phyloP scores from a whole-genome alignment of 495 filamentous ascomycete genomes.

The Neurospora intermedia region DNA sequence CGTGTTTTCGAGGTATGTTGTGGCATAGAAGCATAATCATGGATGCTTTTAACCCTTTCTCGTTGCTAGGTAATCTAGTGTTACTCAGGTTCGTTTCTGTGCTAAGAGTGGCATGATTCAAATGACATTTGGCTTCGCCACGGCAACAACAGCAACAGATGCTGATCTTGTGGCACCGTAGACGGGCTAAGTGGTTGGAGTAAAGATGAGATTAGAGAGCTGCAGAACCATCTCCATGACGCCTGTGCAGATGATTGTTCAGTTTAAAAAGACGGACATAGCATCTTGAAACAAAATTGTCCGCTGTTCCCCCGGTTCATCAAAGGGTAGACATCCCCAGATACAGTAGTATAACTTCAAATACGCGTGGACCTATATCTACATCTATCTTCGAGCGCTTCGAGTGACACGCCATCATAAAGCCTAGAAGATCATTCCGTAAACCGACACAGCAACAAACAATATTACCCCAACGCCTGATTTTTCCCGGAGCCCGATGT shows the following conservation, averaged over 20 bases:
- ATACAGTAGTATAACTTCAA: neutral
- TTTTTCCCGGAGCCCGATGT: neutral
- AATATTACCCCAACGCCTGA: neutral
- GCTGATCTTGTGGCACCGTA: neutral
- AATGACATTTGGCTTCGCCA: neutral
- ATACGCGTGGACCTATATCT: neutral
- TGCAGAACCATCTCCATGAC: neutral
- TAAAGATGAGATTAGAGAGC: neutral
- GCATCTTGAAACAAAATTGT: neutral
- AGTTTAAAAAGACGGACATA: neutral
- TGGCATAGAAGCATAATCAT: neutral
- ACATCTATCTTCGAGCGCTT: neutral
- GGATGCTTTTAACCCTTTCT: neutral
- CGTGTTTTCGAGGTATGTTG: neutral
- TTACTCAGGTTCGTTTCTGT: neutral
- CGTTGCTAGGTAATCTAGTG: neutral
- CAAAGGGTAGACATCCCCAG: neutral
- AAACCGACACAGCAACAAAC: neutral
- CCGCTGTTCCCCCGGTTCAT: neutral
- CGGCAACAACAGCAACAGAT: neutral
- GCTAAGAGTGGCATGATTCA: neutral
- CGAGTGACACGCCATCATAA: neutral
- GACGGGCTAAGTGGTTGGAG: neutral
- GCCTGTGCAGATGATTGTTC: neutral
- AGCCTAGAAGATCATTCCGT: neutral